Base-by-base conservation (phyloP, 805 yeast species). In the Tetrapisispora nanseiensis region DNA sequence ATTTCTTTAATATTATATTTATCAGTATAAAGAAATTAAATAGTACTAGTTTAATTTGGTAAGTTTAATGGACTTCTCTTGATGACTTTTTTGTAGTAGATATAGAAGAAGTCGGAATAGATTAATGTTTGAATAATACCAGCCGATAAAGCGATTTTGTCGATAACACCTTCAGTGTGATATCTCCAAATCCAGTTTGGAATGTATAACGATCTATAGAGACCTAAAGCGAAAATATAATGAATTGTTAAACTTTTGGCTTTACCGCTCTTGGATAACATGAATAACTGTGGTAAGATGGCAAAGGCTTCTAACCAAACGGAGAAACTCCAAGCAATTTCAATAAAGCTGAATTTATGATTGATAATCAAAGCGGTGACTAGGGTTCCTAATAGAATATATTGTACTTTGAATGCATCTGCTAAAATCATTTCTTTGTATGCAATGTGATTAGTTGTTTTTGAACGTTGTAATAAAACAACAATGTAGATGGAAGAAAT, bases 171-270 rank as follows among this genome's bases (percentile, higher is more conserved):
- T 49, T 83, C 90, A 13, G 63, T 49, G 46, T 66, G 66, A 66
- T 80, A 86, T 62, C 97, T 77, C 73, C 87, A 92, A 51, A 87
- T 61, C 98, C 98, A 92, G 65, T 90, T 92, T 50, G 95, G 94
- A 51, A 92, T 77, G 61, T 92, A 92, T 40, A 92, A 69, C 0
- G 90, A 83, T 51, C 98, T 73, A 70, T 92, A 92, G 2, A 82
- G 51, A 13, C 98, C 98, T 57, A 92, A 69, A 1, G 97, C 95
- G 62, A 90, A 89, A 47, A 92, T 86, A 63, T 92, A 92, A 63
- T 92, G 97, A 39, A 82, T 74, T 3, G 97, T 92, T 56, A 92
- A 71, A 47, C 84, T 75, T 60, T 84, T 83, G 3, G 96, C 89
- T 54, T 83, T 82, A 15, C 96, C 96, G 2, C 90, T 78, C 50